phyloP scores from a whole-genome alignment of 2,329 filamentous ascomycete species.

The Fusarium armeniacum region DNA sequence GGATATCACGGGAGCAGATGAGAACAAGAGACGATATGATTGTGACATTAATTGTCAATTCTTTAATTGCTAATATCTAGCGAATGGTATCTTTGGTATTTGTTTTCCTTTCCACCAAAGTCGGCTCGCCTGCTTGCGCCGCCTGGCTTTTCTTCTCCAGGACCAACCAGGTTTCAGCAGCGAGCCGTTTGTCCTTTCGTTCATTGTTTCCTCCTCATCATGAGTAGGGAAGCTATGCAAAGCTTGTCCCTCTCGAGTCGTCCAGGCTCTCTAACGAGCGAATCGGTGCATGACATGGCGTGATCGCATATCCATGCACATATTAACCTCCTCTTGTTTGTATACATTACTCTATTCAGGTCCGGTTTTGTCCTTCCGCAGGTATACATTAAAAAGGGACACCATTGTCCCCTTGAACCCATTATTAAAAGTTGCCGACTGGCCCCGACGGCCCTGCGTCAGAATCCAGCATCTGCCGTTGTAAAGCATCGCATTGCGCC shows the following conservation, averaged over 20 bases:
- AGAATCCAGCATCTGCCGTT: constrained; percentile 46
- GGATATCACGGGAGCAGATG: neutral
- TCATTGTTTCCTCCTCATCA: constrained; percentile 41
- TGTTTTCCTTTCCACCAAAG: constrained; percentile 40
- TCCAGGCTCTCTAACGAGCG: constrained; percentile 53
- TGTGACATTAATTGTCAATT: constrained; percentile 44
- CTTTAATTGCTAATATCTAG: constrained; percentile 55
- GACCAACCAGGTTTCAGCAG: constrained; percentile 34
- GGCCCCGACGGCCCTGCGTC: constrained; percentile 49
- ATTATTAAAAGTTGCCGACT: constrained; percentile 50
- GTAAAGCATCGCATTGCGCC: constrained; percentile 56
- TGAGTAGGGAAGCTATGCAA: constrained; percentile 36
- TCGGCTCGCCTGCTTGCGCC: constrained; percentile 42
- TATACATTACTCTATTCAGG: constrained; percentile 60
- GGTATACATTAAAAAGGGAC: constrained; percentile 51
- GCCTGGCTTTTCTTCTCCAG: constrained; percentile 42
- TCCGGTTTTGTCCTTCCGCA: constrained; percentile 45
- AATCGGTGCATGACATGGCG: constrained; percentile 51
- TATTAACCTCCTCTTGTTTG: constrained; percentile 55
- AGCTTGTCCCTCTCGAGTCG: constrained; percentile 25
- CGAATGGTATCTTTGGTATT: constrained; percentile 59
- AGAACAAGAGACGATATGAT: constrained; percentile 15
- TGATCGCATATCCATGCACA: constrained; percentile 51
- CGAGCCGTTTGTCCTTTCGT: constrained; percentile 31
- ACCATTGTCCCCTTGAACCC: constrained; percentile 39